These are phyloP conservation scores for Aspergillus campestris DNA, from an alignment of 495 filamentous ascomycete genomes.

Conservation along the genomic window DNA sequence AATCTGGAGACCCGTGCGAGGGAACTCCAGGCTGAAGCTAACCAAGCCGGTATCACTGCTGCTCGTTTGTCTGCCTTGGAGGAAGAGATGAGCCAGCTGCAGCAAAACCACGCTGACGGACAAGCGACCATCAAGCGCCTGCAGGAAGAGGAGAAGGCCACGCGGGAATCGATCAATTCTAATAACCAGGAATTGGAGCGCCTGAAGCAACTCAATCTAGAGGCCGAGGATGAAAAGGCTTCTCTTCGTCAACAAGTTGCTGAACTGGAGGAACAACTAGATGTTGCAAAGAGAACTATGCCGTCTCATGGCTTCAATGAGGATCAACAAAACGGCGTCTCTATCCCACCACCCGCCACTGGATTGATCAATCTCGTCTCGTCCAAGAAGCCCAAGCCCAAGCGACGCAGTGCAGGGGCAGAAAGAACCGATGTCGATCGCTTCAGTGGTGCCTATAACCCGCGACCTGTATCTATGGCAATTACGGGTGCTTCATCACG, in stretches of 20 bases:
- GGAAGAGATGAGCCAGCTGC: slow-evolving; percentile 87
- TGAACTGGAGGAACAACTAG: slow-evolving; percentile 88
- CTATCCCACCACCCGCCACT: slow-evolving; percentile 45
- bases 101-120: slow-evolving; percentile 77
- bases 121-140: slow-evolving; percentile 81
- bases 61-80: slow-evolving; percentile 84
- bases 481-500: slow-evolving; percentile 57
- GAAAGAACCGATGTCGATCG: slow-evolving; percentile 75
- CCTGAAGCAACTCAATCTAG: slow-evolving; percentile 57
- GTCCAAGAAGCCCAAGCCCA: slow-evolving; percentile 96
- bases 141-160: slow-evolving; percentile 79
- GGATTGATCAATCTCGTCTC: slow-evolving; percentile 95
- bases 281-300: slow-evolving; percentile 64
- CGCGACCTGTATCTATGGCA: slow-evolving; percentile 91
- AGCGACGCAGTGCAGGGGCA: slow-evolving; percentile 87
- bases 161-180: slow-evolving; percentile 67
- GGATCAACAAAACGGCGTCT: slow-evolving; percentile 62
- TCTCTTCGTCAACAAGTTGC: slow-evolving; percentile 76
- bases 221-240: slow-evolving; percentile 73
- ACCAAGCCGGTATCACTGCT: slow-evolving; percentile 91
- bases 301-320: slow-evolving; percentile 48
- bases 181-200: slow-evolving; percentile 71
- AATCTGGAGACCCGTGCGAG: slow-evolving; percentile 83
- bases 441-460: slow-evolving; percentile 86
- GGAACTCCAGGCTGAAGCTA: slow-evolving; percentile 92